phyloP scores from a whole-genome alignment of 768 basidiomycete species.

The Amanita subjunquillea region DNA sequence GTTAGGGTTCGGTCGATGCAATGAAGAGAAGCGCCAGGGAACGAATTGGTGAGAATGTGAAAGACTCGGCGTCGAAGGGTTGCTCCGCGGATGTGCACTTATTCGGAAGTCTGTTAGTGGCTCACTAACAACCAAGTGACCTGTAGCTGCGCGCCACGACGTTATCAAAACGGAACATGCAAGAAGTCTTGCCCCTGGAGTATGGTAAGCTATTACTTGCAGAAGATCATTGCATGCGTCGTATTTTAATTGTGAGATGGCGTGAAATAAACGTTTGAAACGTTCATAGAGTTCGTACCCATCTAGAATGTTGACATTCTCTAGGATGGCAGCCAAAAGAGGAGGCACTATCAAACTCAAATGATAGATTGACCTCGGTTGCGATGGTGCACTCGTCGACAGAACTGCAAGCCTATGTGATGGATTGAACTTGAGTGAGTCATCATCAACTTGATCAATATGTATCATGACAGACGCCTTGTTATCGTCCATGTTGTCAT shows the following conservation, averaged over 20 bases:
- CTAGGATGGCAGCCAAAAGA: slow-evolving; percentile 51
- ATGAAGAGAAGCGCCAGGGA: slow-evolving; percentile 46
- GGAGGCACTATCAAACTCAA: slow-evolving; percentile 54
- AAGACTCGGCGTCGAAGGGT: slow-evolving; percentile 11
- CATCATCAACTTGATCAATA: slow-evolving; percentile 39
- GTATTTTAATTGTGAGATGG: slow-evolving; percentile 27
- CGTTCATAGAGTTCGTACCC: neutral
- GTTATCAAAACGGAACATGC: slow-evolving; percentile 48
- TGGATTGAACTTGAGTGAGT: slow-evolving; percentile 20
- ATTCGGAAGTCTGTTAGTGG: slow-evolving; percentile 26
- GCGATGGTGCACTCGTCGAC: slow-evolving; percentile 50
- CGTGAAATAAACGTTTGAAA: neutral
- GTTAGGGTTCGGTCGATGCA: slow-evolving; percentile 14
- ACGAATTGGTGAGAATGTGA: slow-evolving; percentile 53
- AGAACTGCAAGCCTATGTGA: slow-evolving; percentile 9
- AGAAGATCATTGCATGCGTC: slow-evolving; percentile 67
- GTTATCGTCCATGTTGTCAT: slow-evolving; percentile 6
- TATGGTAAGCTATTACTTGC: slow-evolving; percentile 60
- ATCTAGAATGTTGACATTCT: slow-evolving; percentile 33
- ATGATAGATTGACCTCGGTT: slow-evolving; percentile 43
- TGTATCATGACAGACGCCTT: slow-evolving; percentile 46
- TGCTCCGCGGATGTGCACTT: neutral
- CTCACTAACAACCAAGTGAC: slow-evolving; percentile 53
- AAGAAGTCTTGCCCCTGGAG: slow-evolving; percentile 37
- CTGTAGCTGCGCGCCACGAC: slow-evolving; percentile 61